Evolutionary conservation across 164 flowering plant species (phyloP).

Genomic region (Protea cynaroides): DNA sequence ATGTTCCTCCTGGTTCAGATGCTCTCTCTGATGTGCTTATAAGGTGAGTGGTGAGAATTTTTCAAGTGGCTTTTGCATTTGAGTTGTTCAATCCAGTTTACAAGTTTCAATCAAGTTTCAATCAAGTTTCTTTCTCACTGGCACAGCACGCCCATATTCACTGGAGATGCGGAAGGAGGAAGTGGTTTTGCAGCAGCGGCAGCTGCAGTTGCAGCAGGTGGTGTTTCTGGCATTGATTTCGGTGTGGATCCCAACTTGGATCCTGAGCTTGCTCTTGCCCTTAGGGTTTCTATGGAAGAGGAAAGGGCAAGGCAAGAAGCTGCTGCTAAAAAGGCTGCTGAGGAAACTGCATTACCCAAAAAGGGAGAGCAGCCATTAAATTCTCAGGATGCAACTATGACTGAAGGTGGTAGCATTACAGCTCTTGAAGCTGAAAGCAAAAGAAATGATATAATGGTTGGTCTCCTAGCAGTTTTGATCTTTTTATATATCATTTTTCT

Average conservation of each 20-base stretch:
- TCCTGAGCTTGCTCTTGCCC: conserved; percentile 97
- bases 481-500: background rate
- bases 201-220: conserved; percentile 74
- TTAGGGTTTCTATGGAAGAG: conserved; percentile 97
- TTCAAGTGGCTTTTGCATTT: background rate
- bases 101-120: conserved; percentile 2
- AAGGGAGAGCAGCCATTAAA: conserved; percentile 49
- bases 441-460: conserved; percentile 47
- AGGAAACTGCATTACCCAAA: conserved; percentile 61
- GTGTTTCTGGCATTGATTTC: conserved; percentile 76
- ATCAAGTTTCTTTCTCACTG: conserved; percentile 2
- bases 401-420: conserved; percentile 37
- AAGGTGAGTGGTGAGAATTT: conserved; percentile 37
- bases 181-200: conserved; percentile 94
- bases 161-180: conserved; percentile 95
- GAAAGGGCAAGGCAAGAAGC: conserved; percentile 99
- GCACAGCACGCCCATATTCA: conserved; percentile 83
- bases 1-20: conserved; percentile 77
- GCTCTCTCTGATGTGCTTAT: conserved; percentile 92
- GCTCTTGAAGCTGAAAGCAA: conserved; percentile 43
- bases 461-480: conserved; percentile 11
- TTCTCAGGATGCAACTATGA: conserved; percentile 66
- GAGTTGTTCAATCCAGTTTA: background rate
- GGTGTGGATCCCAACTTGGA: conserved; percentile 98
- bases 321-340: conserved; percentile 94